phyloP scores from a whole-genome alignment of 331 rosid genomes.

The Cydonia oblonga region DNA sequence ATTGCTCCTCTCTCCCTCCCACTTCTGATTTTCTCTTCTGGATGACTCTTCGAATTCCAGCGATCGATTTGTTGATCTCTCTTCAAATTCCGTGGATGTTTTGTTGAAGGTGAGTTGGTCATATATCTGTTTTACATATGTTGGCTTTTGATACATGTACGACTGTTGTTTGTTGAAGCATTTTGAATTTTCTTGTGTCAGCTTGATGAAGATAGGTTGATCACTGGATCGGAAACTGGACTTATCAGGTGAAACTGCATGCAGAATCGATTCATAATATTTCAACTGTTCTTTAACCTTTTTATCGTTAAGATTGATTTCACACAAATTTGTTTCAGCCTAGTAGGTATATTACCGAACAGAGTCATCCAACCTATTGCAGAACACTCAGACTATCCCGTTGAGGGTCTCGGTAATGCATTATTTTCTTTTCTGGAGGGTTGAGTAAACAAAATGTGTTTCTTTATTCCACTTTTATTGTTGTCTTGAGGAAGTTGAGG shows the following conservation, averaged over 20 bases:
- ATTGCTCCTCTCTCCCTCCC: not conserved
- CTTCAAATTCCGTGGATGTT: slow-evolving; percentile 63
- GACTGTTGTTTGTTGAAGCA: not conserved
- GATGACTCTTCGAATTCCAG: slow-evolving; percentile 34
- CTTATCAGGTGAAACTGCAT: slow-evolving; percentile 63
- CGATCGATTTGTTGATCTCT: slow-evolving; percentile 72
- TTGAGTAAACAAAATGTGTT: not conserved
- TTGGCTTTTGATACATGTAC: not conserved
- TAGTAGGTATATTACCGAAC: slow-evolving; percentile 82
- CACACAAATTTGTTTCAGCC: slow-evolving; percentile 20
- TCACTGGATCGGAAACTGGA: slow-evolving; percentile 85
- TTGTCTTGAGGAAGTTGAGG: too few species aligned
- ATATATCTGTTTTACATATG: slow-evolving; percentile 9
- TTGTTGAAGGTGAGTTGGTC: slow-evolving; percentile 56
- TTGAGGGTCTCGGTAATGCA: slow-evolving; percentile 76
- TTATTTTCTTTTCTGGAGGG: not conserved
- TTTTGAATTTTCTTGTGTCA: slow-evolving; percentile 14
- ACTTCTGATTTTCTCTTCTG: slow-evolving; percentile 9
- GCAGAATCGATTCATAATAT: not conserved
- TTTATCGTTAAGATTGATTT: not conserved
- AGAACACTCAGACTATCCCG: slow-evolving; percentile 76
- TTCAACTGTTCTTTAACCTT: not conserved
- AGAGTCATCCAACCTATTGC: slow-evolving; percentile 83
- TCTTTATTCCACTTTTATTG: not conserved
- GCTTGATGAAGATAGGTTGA: slow-evolving; percentile 91